Evolutionary conservation across 129 eudicot genomes (phyloP), one percentile per base, ranked within the genome.

Genomic region (Lactuca saligna): DNA sequence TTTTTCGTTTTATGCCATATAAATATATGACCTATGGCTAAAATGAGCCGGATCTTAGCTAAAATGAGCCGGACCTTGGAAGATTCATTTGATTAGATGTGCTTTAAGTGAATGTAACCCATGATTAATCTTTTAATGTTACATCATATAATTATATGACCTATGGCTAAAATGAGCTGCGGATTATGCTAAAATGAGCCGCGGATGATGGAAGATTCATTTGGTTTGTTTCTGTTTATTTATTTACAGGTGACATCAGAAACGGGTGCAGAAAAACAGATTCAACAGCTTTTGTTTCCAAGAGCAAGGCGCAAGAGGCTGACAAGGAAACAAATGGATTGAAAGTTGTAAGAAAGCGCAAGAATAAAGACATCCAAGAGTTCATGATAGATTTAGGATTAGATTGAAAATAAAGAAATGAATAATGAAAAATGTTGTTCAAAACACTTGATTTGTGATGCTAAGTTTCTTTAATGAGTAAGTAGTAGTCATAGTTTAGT

Each of bases 191-290:
- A n/a, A n/a, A n/a, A n/a, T n/a, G n/a, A n/a, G n/a, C n/a, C n/a
- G n/a, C 7, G 44, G 44, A 39, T 39, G 10, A 4, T 39, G 44
- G 15, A 25, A 51, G 8, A 3, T 16, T 20, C 20, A 37, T 6
- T 14, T 4, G 13, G 3, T 12, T n/a, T 57, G 8, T 6, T 69
- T 37, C 8, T 4, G 5, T 60, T 11, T 41, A 68, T 63, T 17
- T 35, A 42, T 71, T 14, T 72, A 75, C 84, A 88, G 91, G 91
- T 76, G 17, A 85, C 79, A 51, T 80, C 95, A 3, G 91, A 82
- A 61, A 57, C 75, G 20, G 95, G 83, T 69, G 91, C 91, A 29
- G 91, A 85, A 75, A 88, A 88, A 69, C 95, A 88, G 82, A 88
- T 88, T 60, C 88, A 80, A 54, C 91, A 82, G 65, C 88, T 88